phyloP scores from a whole-genome alignment of 352 stramenopile species.

The Globisporangium orthogonon region DNA sequence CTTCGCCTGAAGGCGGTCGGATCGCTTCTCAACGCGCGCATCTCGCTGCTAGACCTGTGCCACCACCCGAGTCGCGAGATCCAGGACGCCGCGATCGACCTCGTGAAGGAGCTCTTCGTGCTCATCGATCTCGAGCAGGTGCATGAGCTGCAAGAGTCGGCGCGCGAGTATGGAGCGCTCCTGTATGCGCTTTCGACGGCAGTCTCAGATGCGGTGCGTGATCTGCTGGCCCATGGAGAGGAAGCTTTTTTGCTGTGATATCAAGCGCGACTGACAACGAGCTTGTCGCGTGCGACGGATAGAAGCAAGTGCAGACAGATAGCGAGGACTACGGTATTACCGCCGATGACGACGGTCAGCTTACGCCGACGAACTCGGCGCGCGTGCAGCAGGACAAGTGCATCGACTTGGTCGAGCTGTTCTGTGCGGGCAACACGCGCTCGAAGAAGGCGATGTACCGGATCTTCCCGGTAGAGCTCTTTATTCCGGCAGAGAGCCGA shows the following conservation, averaged over 20 bases:
- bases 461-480: constrained; percentile 77
- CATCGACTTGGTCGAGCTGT: constrained; percentile 74
- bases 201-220: constrained; percentile 24
- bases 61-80: constrained; percentile 38
- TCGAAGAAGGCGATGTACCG: constrained; percentile 76
- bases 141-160: constrained; percentile 72
- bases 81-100: constrained; percentile 49
- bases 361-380: constrained; percentile 35
- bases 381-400: constrained; percentile 33
- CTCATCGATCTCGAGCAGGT: constrained; percentile 69
- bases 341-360: constrained; percentile 16
- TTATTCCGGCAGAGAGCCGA: constrained; percentile 53
- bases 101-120: constrained; percentile 74
- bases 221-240: neutral
- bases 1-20: constrained; percentile 26
- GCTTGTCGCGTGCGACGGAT: neutral
- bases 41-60: constrained; percentile 61
- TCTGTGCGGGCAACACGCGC: constrained; percentile 70
- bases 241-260: too few species aligned
- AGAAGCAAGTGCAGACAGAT: neutral
- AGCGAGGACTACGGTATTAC: constrained; percentile 10
- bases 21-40: constrained; percentile 59
- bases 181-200: constrained; percentile 58
- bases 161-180: constrained; percentile 66
- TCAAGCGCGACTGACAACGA: neutral